These are phyloP conservation scores for Eleusine indica DNA, from an alignment of 176 grass and related monocot genomes.

Conservation along the genomic window DNA sequence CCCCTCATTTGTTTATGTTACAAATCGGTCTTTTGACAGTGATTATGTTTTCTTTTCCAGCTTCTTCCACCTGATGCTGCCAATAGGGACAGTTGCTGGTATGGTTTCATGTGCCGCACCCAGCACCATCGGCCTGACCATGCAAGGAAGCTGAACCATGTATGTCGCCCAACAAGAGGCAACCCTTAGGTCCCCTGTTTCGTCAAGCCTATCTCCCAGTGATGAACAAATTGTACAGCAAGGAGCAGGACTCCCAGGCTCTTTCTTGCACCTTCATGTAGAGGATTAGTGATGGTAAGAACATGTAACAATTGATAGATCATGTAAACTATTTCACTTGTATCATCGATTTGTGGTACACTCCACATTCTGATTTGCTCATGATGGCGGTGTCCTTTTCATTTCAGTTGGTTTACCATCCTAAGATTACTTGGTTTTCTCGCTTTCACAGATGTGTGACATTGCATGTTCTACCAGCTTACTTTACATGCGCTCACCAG, in stretches of 20 bases:
- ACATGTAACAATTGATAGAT: neutral
- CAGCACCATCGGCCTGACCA: slow-evolving; percentile 78
- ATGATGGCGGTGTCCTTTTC: neutral
- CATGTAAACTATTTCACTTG: neutral
- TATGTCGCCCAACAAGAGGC: slow-evolving; percentile 82
- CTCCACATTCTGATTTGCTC: neutral
- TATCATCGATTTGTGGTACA: neutral
- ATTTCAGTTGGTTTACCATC: neutral
- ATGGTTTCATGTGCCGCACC: slow-evolving; percentile 81
- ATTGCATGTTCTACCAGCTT: neutral
- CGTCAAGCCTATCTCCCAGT: neutral
- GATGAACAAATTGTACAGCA: slow-evolving; percentile 14
- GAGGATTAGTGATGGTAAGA: neutral
- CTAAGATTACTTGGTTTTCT: neutral
- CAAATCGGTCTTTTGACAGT: neutral
- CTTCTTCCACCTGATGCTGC: slow-evolving; percentile 72
- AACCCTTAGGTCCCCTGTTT: slow-evolving; percentile 34
- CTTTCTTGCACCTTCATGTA: neutral
- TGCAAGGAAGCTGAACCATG: slow-evolving; percentile 85
- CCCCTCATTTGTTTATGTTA: slow-evolving; percentile 9
- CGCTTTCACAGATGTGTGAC: neutral
- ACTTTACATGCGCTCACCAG: no score
- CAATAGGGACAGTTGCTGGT: slow-evolving; percentile 83
- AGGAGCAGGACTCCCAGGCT: neutral
- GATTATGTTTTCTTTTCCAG: slow-evolving; percentile 30